These are phyloP conservation scores for Mycena galopus DNA, from an alignment of 768 basidiomycete genomes.

Conservation along the genomic window DNA sequence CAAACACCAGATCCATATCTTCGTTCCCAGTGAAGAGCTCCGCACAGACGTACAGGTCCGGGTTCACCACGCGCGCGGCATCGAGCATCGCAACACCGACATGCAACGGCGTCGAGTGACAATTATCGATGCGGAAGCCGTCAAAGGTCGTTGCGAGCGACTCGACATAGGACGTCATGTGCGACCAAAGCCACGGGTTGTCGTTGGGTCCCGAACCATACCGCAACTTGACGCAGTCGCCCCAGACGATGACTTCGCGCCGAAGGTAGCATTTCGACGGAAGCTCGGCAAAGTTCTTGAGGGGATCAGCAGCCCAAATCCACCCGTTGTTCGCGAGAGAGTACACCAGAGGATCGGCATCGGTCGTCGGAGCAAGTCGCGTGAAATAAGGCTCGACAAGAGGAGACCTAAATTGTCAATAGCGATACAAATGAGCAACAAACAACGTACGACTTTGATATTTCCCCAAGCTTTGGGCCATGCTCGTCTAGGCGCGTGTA, in stretches of 20 bases:
- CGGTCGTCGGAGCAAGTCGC: constrained; percentile 64
- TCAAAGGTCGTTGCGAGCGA: constrained; percentile 88
- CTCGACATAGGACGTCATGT: constrained; percentile 89
- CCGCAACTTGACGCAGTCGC: constrained; percentile 97
- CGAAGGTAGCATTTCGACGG: constrained; percentile 96
- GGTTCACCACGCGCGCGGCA: constrained; percentile 87
- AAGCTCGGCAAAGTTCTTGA: constrained; percentile 92
- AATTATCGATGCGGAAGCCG: constrained; percentile 98
- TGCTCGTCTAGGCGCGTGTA: constrained; percentile 86
- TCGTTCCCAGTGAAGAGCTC: constrained; percentile 97
- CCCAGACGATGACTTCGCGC: constrained; percentile 97
- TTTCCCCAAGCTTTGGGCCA: constrained; percentile 88
- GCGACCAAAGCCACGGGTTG: constrained; percentile 95
- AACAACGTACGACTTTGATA: constrained; percentile 75
- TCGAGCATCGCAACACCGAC: constrained; percentile 98
- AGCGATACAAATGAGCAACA: constrained; percentile 2
- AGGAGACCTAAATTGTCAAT: constrained; percentile 67
- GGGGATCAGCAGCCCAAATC: constrained; percentile 97
- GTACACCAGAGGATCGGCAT: constrained; percentile 68
- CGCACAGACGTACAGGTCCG: constrained; percentile 95
- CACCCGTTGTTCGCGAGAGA: constrained; percentile 98
- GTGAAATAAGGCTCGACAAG: constrained; percentile 96
- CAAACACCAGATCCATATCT: constrained; percentile 93
- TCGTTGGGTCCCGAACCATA: constrained; percentile 85
- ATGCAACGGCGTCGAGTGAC: constrained; percentile 95